These are phyloP conservation scores for Penicillium crystallinum DNA, from an alignment of 495 filamentous ascomycete genomes.

Conservation along the genomic window DNA sequence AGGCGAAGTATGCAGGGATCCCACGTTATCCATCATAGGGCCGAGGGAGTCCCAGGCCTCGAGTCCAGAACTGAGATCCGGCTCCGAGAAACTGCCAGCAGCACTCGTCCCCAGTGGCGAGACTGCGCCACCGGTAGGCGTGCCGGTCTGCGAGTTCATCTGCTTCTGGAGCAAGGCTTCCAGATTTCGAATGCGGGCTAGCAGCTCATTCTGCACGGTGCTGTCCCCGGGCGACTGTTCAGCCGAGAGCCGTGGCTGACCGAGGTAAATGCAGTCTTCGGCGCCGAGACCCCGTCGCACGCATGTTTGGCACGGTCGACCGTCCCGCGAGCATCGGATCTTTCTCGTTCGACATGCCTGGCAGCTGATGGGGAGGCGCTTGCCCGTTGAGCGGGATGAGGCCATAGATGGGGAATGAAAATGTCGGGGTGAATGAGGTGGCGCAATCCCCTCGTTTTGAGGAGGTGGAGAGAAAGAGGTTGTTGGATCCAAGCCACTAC, in stretches of 20 bases:
- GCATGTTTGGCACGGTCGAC: constrained; percentile 39
- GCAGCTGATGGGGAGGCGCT: constrained; percentile 39
- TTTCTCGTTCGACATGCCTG: constrained; percentile 40
- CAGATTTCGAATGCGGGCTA: constrained; percentile 35
- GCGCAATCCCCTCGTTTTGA: neutral
- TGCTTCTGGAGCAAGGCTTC: constrained; percentile 38
- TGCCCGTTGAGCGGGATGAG: constrained; percentile 29
- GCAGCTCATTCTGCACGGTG: constrained; percentile 30
- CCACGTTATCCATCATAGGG: constrained; percentile 24
- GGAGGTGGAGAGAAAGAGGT: neutral
- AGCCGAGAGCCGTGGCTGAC: constrained; percentile 35
- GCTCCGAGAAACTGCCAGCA: constrained; percentile 29
- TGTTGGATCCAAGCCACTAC: neutral
- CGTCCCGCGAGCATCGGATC: constrained; percentile 39
- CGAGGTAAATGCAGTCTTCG: constrained; percentile 40
- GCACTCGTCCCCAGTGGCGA: constrained; percentile 33
- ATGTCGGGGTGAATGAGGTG: neutral
- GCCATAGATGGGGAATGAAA: constrained; percentile 11
- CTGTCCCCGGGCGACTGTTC: constrained; percentile 26
- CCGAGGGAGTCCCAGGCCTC: constrained; percentile 16
- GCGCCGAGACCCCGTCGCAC: constrained; percentile 36
- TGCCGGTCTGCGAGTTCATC: constrained; percentile 16
- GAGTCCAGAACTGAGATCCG: constrained; percentile 18
- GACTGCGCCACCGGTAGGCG: constrained; percentile 13
- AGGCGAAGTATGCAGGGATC: constrained; percentile 29